Percentiles rank a stretch among this genome's conserved stretches.
Evolutionary conservation across 352 stramenopile species (phyloP).

Genomic region (Pythium biforme): DNA sequence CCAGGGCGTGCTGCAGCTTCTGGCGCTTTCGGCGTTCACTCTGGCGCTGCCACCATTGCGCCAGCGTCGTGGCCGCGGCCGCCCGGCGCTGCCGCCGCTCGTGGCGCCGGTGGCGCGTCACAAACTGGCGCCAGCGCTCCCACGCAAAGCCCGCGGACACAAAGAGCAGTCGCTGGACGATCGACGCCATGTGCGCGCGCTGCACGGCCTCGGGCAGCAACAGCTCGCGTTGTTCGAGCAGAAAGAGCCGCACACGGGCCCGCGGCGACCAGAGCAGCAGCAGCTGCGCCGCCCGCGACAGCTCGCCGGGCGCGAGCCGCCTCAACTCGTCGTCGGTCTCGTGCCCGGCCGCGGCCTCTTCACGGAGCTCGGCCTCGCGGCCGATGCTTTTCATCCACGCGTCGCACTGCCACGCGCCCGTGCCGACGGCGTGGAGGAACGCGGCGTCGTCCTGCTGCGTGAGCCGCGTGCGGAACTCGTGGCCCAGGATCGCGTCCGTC

Average conservation of each 20-base stretch:
- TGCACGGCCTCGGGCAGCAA: slow-evolving; percentile 41
- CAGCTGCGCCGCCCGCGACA: not conserved
- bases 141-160: slow-evolving; percentile 66
- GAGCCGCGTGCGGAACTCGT: slow-evolving; percentile 43
- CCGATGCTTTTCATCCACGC: slow-evolving; percentile 51
- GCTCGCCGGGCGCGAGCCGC: not conserved
- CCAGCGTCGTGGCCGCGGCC: slow-evolving; percentile 30
- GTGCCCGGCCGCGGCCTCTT: slow-evolving; percentile 41
- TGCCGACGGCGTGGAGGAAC: slow-evolving; percentile 39
- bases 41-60: slow-evolving; percentile 43
- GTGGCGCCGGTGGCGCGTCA: slow-evolving; percentile 35
- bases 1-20: not conserved
- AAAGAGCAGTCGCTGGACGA: slow-evolving; percentile 63
- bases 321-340: slow-evolving; percentile 12
- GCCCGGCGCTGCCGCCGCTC: slow-evolving; percentile 32
- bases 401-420: slow-evolving; percentile 40
- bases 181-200: slow-evolving; percentile 35
- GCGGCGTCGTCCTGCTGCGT: slow-evolving; percentile 34
- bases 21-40: not conserved
- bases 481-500: slow-evolving; percentile 37
- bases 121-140: slow-evolving; percentile 45
- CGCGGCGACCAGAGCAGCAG: slow-evolving; percentile 39
- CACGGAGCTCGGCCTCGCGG: slow-evolving; percentile 35
- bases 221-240: slow-evolving; percentile 46
- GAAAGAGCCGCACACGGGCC: slow-evolving; percentile 48